Conservation (phyloP, 148 eudicot species). For the Tetragonia tetragonoides region DNA sequence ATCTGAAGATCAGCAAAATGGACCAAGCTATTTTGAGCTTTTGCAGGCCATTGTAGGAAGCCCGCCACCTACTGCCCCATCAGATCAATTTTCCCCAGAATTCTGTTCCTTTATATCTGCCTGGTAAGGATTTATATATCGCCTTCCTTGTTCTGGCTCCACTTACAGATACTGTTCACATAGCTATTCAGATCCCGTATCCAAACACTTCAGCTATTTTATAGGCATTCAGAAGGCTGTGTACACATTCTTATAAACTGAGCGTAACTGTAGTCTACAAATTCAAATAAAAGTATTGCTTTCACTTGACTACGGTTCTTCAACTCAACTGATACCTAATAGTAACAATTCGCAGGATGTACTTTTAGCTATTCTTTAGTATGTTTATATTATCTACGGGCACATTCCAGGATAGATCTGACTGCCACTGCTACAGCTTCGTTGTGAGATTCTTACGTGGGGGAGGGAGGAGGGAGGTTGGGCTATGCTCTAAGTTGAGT, state of each 20-base stretch:
- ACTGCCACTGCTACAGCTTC: not conserved
- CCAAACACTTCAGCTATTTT: not conserved
- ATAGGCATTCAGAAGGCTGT: no score
- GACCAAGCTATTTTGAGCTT: constrained; percentile 93
- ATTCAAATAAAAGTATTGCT: no score
- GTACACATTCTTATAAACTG: no score
- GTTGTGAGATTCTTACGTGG: no score
- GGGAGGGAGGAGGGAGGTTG: no score
- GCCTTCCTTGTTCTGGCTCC: not conserved
- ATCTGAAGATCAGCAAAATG: constrained; percentile 72
- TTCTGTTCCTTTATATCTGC: constrained; percentile 90
- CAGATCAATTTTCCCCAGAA: constrained; percentile 97
- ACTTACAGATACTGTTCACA: no score
- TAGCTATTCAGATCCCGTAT: not conserved
- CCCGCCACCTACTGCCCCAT: constrained; percentile 89
- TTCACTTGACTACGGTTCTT: no score
- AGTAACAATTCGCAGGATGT: not conserved
- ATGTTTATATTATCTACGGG: not conserved
- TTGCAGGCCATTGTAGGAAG: constrained; percentile 75
- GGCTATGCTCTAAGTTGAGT: no score
- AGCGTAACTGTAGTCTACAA: no score
- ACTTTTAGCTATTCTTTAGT: not conserved
- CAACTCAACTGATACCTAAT: no score
- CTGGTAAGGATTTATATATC: constrained; percentile 48
- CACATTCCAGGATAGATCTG: not conserved